Base-by-base conservation (phyloP, 805 yeast genomes). In the Candida palmyrensis region DNA sequence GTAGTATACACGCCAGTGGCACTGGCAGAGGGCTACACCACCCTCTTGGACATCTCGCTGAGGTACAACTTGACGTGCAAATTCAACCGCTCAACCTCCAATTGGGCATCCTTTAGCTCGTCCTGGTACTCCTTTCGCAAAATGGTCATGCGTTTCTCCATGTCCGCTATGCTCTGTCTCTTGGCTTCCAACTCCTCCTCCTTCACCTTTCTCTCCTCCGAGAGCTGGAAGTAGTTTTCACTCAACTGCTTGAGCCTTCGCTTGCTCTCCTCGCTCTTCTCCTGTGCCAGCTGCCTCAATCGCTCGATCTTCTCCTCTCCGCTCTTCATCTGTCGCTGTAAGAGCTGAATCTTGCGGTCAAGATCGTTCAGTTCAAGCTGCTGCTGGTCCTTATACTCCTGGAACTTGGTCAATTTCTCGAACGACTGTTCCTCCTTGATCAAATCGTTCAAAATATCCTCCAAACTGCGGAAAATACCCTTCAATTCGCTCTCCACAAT, bases 61-160 rank as follows among this genome's bases (percentile, higher is more conserved):
- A 77, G 46, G 44, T 82, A 82, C 35, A 66, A 53, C 38, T 62
- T 62, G 26, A 82, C 62, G 42, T 76, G 82, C 7, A 75, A 62
- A 37, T 74, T 74, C 36, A 82, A 61, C 38, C 68, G 62, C 15
- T 75, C 68, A 35, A 77, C 62, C 44, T 78, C 82, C 32, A 63
- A 50, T 36, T 72, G 74, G 6, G 79, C 65, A 23, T 65, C 71
- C 39, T 71, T 66, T 30, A 71, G 63, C 43, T 81, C 87, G 17
- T 47, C 48, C 32, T 76, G 76, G 39, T 70, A 73, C 11, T 67
- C 71, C 25, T 54, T 53, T 39, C 63, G 57, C 47, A 29, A 51
- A 44, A 44, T 65, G 52, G 44, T 44, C 33, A 56, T 68, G 45
- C 59, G 68, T 37, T 52, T 59, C 55, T 62, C 77, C 34, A 57